Evolutionary conservation across 2,329 filamentous ascomycete species (phyloP), one percentile per base, ranked within the genome.

Genomic region (Fusarium chuoi): DNA sequence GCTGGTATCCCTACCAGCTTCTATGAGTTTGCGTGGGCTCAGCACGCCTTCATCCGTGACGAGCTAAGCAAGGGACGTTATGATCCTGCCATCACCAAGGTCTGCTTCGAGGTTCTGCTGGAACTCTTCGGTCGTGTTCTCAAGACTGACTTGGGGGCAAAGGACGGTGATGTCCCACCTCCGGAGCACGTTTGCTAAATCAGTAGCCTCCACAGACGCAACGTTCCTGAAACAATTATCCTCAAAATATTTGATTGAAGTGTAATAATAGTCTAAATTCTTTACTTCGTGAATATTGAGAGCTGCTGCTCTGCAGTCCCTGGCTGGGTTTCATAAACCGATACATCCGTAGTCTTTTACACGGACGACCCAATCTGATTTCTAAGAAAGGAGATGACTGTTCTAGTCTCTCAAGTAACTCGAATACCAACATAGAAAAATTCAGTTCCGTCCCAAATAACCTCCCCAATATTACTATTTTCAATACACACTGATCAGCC

Each of bases 51-150:
- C 80, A 97, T 98, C 81, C 89, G 95, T 24, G 95, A 98, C 79
- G 95, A 98, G 85, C 86, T 96, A 67, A 95, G 93, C 82, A 98
- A 98, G 84, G 95, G 95, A n/a, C 88, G 95, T 33, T 98, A 98
- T 79, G 95, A 98, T 81, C 94, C 95, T 2, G 94, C 93, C 26
- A 88, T 98, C 65, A 91, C 91, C 8, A 96, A 95, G 80, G 89
- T 96, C 41, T 98, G 95, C 84, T 98, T 97, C 80, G 94, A 97
- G 86, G 92, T 98, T 82, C 83, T 98, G 77, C 86, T 96, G 22
- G 95, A 98, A 85, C 79, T 98, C 68, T 98, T 98, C 83, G 91
- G 90, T 1, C 87, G 95, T 28, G 91, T 89, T 2, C 83, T 98
- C 80, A 94, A 93, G 84, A 89, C 92, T 8, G 95, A 98, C 75